Base-by-base conservation (phyloP, 208 protist genomes). In the Acanthamoeba royreba region DNA sequence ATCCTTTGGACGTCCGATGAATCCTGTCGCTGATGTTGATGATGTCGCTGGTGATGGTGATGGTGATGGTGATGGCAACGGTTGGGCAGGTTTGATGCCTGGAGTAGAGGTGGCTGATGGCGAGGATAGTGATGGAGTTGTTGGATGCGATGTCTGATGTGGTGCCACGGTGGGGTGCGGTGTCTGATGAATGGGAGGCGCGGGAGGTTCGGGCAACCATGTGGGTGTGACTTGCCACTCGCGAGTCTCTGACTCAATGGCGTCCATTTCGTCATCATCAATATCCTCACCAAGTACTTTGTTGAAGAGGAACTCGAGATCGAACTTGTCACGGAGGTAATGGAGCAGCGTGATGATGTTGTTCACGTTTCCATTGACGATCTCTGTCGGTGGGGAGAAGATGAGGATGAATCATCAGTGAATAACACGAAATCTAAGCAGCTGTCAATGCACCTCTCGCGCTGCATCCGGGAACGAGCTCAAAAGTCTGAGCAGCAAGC, bases 301-400 rank as follows among this genome's bases (percentile, higher is more conserved):
- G 43, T 88, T 53, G 79, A 88, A 88, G 19, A 88, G 79, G 46
- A 88, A 88, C 49, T 88, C 79, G 47, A 88, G 49, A 31, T 88
- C 79, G 79, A 61, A 88, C 79, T 88, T 88, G 79, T 88, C 79
- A 31, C 79, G 43, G 33, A 88, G 79, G 46, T 88, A 88, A 47
- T 88, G 8, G 17, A 88, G 17, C 79, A 88, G 45, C 28, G n/a
- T 17, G 33, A 63, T 35, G 8, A 88, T 38, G 45, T 61, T 88
- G 4, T 9, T 42, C 49, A 61, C 79, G 19, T 61, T 53, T 17
- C 79, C 79, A 22, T 53, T 42, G 28, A 88, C 79, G 28, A 88
- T 88, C 46, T 88, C 79, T 86, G 46, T 28, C 28, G 40, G 22
- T 35, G 69, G 2, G 40, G 15, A 28, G 5, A 79, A 35, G 19